These are phyloP conservation scores for Camellia sinensis DNA, from an alignment of 148 eudicot species.

Conservation along the genomic window DNA sequence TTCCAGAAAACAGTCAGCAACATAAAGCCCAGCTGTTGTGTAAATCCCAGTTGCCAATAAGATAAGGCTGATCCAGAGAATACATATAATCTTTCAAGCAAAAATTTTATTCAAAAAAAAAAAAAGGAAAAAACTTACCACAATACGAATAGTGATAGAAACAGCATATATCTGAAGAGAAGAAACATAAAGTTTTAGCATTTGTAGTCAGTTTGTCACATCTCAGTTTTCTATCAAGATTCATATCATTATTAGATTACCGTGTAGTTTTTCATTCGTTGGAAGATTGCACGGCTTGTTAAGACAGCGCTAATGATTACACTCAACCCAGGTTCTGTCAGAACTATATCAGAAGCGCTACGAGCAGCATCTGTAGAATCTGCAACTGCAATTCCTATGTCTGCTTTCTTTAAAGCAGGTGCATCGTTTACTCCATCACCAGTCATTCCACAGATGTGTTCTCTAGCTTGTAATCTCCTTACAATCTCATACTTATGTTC, in stretches of 20 bases:
- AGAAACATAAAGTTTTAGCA: background rate
- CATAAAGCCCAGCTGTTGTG: slow-evolving; percentile 63
- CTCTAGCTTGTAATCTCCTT: slow-evolving; percentile 49
- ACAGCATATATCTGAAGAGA: slow-evolving; percentile 69
- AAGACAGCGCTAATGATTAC: slow-evolving; percentile 70
- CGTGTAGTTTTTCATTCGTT: slow-evolving; percentile 77
- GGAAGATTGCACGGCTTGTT: slow-evolving; percentile 71
- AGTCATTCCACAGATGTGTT: slow-evolving; percentile 73
- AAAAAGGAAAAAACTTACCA: slow-evolving; percentile 40
- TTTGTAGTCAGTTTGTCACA: background rate
- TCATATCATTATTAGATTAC: slow-evolving; percentile 23
- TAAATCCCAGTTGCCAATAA: background rate
- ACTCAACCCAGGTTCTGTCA: slow-evolving; percentile 72
- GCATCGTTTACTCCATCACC: slow-evolving; percentile 82
- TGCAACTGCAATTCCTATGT: slow-evolving; percentile 71
- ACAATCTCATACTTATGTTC: slow-evolving; percentile 73
- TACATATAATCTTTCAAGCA: background rate
- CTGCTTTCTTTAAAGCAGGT: slow-evolving; percentile 68
- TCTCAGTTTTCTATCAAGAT: background rate
- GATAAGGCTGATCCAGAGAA: background rate
- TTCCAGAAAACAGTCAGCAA: slow-evolving; percentile 56
- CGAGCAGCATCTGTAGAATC: slow-evolving; percentile 78
- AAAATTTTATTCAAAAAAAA: background rate
- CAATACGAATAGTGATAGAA: slow-evolving; percentile 72
- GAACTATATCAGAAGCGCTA: slow-evolving; percentile 69